phyloP scores from a whole-genome alignment of 371 early-diverging fungal genomes.

The Blakeslea trispora region DNA sequence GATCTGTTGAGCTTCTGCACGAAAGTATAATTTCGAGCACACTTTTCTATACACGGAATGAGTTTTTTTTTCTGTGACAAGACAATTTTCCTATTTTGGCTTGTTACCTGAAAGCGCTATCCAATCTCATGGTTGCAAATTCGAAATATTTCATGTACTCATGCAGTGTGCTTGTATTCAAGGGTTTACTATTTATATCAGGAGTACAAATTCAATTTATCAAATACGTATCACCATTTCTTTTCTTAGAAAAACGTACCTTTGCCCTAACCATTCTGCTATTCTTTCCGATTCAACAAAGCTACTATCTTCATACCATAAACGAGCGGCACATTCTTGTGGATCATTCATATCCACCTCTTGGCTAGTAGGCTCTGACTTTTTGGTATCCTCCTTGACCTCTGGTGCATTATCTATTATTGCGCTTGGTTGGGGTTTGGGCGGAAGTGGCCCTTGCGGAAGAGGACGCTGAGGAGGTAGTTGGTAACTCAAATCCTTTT shows the following conservation, averaged over 20 bases:
- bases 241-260: slow-evolving; percentile 19
- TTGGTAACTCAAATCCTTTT: not conserved
- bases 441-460: slow-evolving; percentile 13
- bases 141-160: slow-evolving; percentile 79
- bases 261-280: slow-evolving; percentile 54
- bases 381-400: not conserved
- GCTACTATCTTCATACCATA: slow-evolving; percentile 44
- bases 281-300: slow-evolving; percentile 45
- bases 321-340: slow-evolving; percentile 31
- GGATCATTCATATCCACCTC: slow-evolving; percentile 15
- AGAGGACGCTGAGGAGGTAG: not conserved
- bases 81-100: not conserved
- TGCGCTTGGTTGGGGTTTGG: slow-evolving; percentile 5
- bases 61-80: not conserved
- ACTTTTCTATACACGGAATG: slow-evolving; percentile 42
- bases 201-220: not conserved
- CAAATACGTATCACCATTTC: not conserved
- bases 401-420: not conserved
- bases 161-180: slow-evolving; percentile 58
- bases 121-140: slow-evolving; percentile 70
- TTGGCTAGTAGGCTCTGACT: slow-evolving; percentile 3
- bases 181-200: slow-evolving; percentile 39
- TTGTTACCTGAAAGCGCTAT: slow-evolving; percentile 73
- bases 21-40: slow-evolving; percentile 77
- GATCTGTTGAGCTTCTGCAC: slow-evolving; percentile 91